Conservation (phyloP, 1,284 basidiomycete species). For the Boletus austroedulis region DNA sequence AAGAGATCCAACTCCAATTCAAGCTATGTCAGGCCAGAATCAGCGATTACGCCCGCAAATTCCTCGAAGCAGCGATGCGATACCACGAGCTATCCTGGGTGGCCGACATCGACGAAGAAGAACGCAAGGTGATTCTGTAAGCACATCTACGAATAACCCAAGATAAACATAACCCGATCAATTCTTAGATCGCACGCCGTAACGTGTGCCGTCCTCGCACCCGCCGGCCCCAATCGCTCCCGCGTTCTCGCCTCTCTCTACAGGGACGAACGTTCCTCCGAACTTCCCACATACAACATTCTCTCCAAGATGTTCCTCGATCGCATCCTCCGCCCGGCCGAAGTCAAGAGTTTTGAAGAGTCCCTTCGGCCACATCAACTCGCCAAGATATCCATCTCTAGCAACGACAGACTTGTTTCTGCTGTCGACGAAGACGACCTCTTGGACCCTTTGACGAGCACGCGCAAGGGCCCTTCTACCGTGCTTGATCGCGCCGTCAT, state of each 20-base stretch:
- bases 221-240: conserved; percentile 93
- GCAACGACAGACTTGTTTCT: conserved; percentile 73
- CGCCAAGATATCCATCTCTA: conserved; percentile 81
- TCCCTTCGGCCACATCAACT: conserved; percentile 90
- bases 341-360: conserved; percentile 87
- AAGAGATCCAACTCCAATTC: conserved; percentile 75
- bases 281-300: conserved; percentile 83
- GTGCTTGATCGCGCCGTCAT: conserved; percentile 97
- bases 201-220: conserved; percentile 94
- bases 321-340: conserved; percentile 86
- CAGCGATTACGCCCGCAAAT: conserved; percentile 87
- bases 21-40: conserved; percentile 91
- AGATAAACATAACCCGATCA: conserved; percentile 3
- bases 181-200: conserved; percentile 80
- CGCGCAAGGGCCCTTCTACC: conserved; percentile 82
- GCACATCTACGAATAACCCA: conserved; percentile 28
- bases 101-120: conserved; percentile 85
- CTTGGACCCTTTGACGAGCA: conserved; percentile 58
- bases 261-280: conserved; percentile 85
- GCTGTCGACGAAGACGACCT: conserved; percentile 54
- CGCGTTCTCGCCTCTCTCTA: conserved; percentile 89
- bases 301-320: conserved; percentile 97
- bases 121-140: conserved; percentile 83
- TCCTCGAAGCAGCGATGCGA: conserved; percentile 90
- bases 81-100: conserved; percentile 95